Conservation (phyloP, 2,329 filamentous ascomycete species). For the Fusarium haematococcum region DNA sequence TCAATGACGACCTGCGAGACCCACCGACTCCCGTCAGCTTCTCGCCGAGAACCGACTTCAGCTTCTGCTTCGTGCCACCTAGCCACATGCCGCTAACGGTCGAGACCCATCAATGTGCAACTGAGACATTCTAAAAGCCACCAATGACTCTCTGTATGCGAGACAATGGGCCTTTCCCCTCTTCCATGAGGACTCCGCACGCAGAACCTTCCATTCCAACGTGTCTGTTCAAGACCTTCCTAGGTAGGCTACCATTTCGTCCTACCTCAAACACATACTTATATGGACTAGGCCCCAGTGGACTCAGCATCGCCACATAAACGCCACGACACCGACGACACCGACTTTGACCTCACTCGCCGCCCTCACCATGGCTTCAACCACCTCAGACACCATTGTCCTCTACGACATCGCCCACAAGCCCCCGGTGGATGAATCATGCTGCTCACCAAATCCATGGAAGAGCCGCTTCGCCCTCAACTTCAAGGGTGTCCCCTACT, state of each 20-base stretch:
- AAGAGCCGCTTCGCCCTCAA: constrained; percentile 54
- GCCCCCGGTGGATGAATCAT: constrained; percentile 44
- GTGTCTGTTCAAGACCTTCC: background rate
- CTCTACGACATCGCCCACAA: constrained; percentile 58
- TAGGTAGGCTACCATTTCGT: background rate
- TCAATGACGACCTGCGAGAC: background rate
- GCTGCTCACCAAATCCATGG: constrained; percentile 49
- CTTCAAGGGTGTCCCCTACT: constrained; percentile 53
- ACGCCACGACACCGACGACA: background rate
- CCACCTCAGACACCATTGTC: constrained; percentile 33
- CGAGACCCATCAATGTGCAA: background rate
- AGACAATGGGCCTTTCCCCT: background rate
- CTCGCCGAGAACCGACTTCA: background rate
- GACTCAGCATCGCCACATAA: background rate
- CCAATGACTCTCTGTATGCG: background rate
- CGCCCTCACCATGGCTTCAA: background rate
- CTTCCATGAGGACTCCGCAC: background rate
- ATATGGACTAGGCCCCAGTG: background rate
- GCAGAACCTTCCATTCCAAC: background rate
- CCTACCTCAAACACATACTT: background rate
- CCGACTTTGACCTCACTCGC: background rate
- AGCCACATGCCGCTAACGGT: background rate
- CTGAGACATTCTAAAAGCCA: background rate
- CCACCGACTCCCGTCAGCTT: background rate
- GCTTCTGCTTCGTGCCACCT: background rate